Conservation (phyloP, 2,329 filamentous ascomycete species). For the Cercospora sp. region DNA sequence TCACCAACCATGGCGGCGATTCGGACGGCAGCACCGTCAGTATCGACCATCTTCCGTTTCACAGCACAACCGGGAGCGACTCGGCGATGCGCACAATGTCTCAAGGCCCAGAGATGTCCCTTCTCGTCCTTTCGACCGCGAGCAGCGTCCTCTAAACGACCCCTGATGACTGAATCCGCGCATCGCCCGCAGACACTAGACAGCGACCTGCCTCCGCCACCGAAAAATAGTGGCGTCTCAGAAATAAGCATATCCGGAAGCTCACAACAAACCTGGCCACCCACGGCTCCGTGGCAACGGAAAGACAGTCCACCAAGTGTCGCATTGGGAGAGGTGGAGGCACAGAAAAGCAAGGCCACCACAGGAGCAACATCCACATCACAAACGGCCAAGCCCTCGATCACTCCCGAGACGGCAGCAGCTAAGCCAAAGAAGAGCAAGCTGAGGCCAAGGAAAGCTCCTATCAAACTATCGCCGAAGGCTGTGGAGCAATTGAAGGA, state of each 20-base stretch:
- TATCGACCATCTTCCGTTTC: slow-evolving; percentile 41
- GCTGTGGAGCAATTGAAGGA: slow-evolving; percentile 77
- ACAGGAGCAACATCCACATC: slow-evolving; percentile 35
- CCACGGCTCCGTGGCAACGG: slow-evolving; percentile 48
- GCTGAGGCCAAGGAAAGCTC: slow-evolving; percentile 81
- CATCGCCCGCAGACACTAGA: slow-evolving; percentile 63
- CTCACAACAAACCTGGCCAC: slow-evolving; percentile 51
- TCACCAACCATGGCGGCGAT: slow-evolving; percentile 35
- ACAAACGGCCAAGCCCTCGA: slow-evolving; percentile 27
- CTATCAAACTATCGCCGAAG: slow-evolving; percentile 78
- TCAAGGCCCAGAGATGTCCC: slow-evolving; percentile 43
- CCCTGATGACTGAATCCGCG: slow-evolving; percentile 66
- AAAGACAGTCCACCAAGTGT: slow-evolving; percentile 44
- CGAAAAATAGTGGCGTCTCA: slow-evolving; percentile 59
- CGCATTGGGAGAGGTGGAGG: slow-evolving; percentile 62
- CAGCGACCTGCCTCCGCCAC: slow-evolving; percentile 55
- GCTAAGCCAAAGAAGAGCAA: slow-evolving; percentile 62
- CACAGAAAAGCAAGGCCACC: slow-evolving; percentile 61
- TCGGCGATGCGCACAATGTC: slow-evolving; percentile 47
- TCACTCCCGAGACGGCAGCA: slow-evolving; percentile 45
- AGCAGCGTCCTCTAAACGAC: slow-evolving; percentile 56
- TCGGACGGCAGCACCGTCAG: slow-evolving; percentile 33
- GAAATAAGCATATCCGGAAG: slow-evolving; percentile 62
- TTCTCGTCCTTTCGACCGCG: slow-evolving; percentile 46
- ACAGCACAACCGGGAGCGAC: slow-evolving; percentile 36